phyloP scores from a whole-genome alignment of 768 basidiomycete genomes.

The Leccinum obscurum region DNA sequence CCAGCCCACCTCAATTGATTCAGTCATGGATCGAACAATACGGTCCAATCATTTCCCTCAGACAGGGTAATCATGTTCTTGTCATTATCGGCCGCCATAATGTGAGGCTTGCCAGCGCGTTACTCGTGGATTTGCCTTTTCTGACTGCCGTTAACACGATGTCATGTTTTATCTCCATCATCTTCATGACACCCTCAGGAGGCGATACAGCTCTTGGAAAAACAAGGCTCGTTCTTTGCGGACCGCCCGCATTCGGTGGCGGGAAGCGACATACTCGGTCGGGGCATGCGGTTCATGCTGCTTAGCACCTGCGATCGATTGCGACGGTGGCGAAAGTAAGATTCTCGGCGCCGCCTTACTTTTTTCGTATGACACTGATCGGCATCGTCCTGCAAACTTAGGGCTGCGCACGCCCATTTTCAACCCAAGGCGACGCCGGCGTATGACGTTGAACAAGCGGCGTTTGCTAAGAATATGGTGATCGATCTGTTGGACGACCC shows the following conservation, averaged over 20 bases:
- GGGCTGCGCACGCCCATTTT: slow-evolving; percentile 54
- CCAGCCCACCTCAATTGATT: slow-evolving; percentile 20
- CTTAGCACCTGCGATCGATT: slow-evolving; percentile 55
- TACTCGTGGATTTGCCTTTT: background rate
- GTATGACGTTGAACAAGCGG: slow-evolving; percentile 48
- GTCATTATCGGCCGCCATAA: slow-evolving; percentile 29
- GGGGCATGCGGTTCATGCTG: slow-evolving; percentile 57
- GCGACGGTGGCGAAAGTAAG: slow-evolving; percentile 55
- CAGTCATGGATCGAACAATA: slow-evolving; percentile 29
- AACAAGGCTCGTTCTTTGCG: slow-evolving; percentile 50
- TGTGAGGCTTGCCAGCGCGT: background rate
- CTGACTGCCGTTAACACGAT: background rate
- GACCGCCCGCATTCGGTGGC: slow-evolving; percentile 55
- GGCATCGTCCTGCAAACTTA: slow-evolving; percentile 19
- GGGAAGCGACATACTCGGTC: slow-evolving; percentile 53
- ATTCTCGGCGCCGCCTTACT: background rate
- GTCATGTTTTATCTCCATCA: background rate
- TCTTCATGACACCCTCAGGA: slow-evolving; percentile 15
- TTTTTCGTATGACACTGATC: background rate
- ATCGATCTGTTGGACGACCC: slow-evolving; percentile 26
- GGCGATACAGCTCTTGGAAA: slow-evolving; percentile 61
- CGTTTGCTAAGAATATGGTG: slow-evolving; percentile 29
- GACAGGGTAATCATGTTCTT: slow-evolving; percentile 25
- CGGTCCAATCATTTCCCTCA: slow-evolving; percentile 27
- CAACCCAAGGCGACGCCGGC: slow-evolving; percentile 47